Evolutionary conservation across 768 basidiomycete genomes (phyloP), one percentile per base, ranked within the genome.

Genomic region (Dentipellis sp.): DNA sequence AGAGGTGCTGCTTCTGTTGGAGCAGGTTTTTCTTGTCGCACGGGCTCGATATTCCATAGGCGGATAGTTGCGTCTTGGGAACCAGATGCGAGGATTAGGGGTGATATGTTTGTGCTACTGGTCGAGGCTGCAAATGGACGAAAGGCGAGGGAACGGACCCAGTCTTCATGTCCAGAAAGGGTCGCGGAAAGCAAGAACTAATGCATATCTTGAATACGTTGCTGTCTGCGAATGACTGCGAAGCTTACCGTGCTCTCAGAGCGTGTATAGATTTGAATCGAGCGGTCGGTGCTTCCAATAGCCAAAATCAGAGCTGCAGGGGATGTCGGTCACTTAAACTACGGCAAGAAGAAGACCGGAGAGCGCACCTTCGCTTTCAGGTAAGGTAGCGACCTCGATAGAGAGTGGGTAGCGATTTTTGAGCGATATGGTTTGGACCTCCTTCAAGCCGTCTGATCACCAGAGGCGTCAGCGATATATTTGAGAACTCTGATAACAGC

Each of bases 61-160:
- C 97, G 84, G 53, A 98, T 90, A 29, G 90, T 94, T 8, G 84
- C 83, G 67, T 99, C 97, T 71, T 98, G 97, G 9, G 94, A 94
- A 1, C 93, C 97, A 21, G 94, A 94, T 1, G 97, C 94, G 38
- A 99, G 75, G 0, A 88, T 67, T 8, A 97, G 74, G 34, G 76
- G 71, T n/a, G 29, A 3, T 29, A 6, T 6, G 29, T 29, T 6
- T 29, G 29, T 29, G 29, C 29, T 29, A 29, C 3, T 29, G 29
- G 76, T 72, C 1, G 68, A 64, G 3, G 67, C 59, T 16, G 55
- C 48, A 10, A 75, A 69, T 0, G 63, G 45, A 47, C 74, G 74
- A 68, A 97, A 93, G 1, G 84, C 78, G 38, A 98, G 79, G 58
- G 83, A 77, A 53, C 88, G 83, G 54, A 98, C 78, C 97, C 97